These are phyloP conservation scores for Persicaria tinctoria DNA, from an alignment of 148 eudicot genomes.

Conservation along the genomic window DNA sequence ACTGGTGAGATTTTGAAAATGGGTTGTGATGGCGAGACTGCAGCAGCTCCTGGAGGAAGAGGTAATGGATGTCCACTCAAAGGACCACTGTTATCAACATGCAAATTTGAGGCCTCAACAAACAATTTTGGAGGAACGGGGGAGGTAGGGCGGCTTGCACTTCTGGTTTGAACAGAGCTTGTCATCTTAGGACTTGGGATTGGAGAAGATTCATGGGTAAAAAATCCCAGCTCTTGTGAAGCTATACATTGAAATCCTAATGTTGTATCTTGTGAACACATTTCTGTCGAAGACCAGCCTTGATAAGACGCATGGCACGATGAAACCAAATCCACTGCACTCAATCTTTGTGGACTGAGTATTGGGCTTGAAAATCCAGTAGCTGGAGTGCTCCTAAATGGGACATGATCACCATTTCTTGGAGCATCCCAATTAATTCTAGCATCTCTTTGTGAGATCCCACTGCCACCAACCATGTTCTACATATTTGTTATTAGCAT, in stretches of 20 bases:
- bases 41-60: slow-evolving; percentile 35
- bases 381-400: slow-evolving; percentile 42
- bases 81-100: slow-evolving; percentile 29
- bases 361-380: slow-evolving; percentile 46
- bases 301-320: slow-evolving; percentile 25
- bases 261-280: slow-evolving; percentile 19
- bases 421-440: slow-evolving; percentile 8
- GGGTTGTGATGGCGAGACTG: not conserved
- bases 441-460: slow-evolving; percentile 14
- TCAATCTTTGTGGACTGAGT: slow-evolving; percentile 41
- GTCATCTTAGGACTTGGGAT: slow-evolving; percentile 28
- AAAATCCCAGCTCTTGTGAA: slow-evolving; percentile 20
- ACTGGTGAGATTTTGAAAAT: not conserved
- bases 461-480: slow-evolving; percentile 1
- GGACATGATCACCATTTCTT: slow-evolving; percentile 27
- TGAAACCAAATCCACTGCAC: slow-evolving; percentile 29
- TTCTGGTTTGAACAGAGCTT: slow-evolving; percentile 21
- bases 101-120: slow-evolving; percentile 21
- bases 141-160: slow-evolving; percentile 39
- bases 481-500: not conserved
- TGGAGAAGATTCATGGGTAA: slow-evolving; percentile 36
- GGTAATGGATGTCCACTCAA: slow-evolving; percentile 41
- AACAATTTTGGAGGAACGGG: slow-evolving; percentile 33
- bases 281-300: slow-evolving; percentile 58
- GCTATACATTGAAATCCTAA: slow-evolving; percentile 21